Base-by-base conservation (phyloP, 768 basidiomycete genomes). In the Galerina marginata region DNA sequence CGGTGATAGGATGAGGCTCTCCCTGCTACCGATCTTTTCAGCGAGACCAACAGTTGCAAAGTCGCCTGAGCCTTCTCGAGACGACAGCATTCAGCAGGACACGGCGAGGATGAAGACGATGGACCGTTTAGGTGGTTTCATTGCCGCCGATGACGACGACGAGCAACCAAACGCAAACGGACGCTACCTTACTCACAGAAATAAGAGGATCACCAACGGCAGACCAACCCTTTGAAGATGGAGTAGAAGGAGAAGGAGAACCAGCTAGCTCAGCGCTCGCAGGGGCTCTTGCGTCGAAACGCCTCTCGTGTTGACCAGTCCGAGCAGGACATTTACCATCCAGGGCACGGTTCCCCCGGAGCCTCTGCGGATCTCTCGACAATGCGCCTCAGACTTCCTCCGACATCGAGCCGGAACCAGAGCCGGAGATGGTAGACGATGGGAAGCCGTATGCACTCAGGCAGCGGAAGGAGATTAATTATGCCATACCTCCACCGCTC, bases 401-500 rank as follows among this genome's bases (percentile, higher is more conserved):
- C 45, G 83, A 83, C 54, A 52, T 74, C 14, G 81, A 81, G 47
- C 72, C 74, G 14, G 81, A 81, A 47, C 73, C 75, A 11, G 77
- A 79, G 25, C 77, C 77, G 0, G 82, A 80, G 33, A 81, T 79
- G 6, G 83, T 84, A 43, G 79, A 70, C 23, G 85, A 86, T 56
- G 85, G 83, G 9, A 81, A 79, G 46, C 85, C 86, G 14, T 94
- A 94, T 66, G 69, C 85, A 0, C 77, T 94, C 39, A 79, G 92
- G 16, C 84, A 87, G 67, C 79, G 92, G 52, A 77, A 78, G 46
- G 81, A 83, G 60, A 86, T 94, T 65, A 92, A 93, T 69, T 94
- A 94, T 58, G 88, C 88, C 11, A 90, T 93, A 20, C 91, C 90
- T 1, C 92, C 92, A 0, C 89, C 92, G 0, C 76, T 94, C 14